A percentile compares a stretch with the other conserved stretches of the same genome.
Conservation (phyloP, 441 rosid species). For the Euphorbia neoarborescens region DNA sequence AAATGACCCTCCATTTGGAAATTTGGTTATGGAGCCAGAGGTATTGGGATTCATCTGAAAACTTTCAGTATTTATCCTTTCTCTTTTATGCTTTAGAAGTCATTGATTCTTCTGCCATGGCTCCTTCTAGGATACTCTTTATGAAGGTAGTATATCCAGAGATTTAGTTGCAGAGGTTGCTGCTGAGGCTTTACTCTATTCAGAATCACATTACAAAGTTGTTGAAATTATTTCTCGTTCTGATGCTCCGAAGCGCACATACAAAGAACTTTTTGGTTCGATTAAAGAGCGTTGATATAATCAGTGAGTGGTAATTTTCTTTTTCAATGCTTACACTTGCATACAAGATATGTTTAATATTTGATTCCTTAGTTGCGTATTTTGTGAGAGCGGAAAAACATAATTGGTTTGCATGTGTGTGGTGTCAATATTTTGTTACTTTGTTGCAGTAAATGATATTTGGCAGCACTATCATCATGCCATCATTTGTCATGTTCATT, state of each 20-base stretch:
- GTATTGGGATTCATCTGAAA: constrained; percentile 23
- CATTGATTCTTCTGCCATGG: neutral
- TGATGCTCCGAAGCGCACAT: constrained; percentile 55
- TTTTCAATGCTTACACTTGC: neutral
- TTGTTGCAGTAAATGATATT: neutral
- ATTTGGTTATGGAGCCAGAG: constrained; percentile 77
- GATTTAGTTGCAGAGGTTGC: constrained; percentile 80
- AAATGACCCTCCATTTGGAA: constrained; percentile 72
- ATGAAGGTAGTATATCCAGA: constrained; percentile 69
- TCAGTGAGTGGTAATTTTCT: neutral
- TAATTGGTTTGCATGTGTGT: neutral
- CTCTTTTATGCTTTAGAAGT: neutral
- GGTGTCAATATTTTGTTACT: too few species aligned
- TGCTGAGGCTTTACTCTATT: constrained; percentile 53
- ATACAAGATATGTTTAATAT: neutral
- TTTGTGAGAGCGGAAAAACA: neutral
- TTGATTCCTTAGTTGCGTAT: neutral
- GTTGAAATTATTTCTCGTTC: constrained; percentile 67
- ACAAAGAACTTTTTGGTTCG: constrained; percentile 61
- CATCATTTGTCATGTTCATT: neutral
- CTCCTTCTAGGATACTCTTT: constrained; percentile 60
- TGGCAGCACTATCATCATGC: neutral
- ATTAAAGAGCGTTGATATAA: constrained; percentile 33
- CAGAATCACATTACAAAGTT: constrained; percentile 62
- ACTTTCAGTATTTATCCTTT: neutral